These are phyloP conservation scores for Mallotus japonicus DNA, from an alignment of 441 rosid genomes.

Conservation along the genomic window DNA sequence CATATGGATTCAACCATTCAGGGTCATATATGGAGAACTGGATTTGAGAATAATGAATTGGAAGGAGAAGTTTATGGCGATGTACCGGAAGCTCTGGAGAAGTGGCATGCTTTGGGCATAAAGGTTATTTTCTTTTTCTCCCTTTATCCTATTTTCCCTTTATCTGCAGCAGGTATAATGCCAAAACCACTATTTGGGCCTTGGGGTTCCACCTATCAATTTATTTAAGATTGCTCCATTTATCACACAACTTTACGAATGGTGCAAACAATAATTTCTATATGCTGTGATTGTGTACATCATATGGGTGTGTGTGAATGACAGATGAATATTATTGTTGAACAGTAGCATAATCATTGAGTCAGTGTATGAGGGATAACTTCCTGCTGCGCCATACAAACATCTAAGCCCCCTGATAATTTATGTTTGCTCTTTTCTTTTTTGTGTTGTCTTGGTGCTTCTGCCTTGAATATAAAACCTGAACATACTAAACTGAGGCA, in stretches of 20 bases:
- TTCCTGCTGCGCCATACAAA: background rate
- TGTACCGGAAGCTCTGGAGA: constrained; percentile 76
- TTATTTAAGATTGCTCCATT: background rate
- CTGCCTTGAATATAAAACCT: background rate
- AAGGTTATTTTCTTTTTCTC: constrained; percentile 44
- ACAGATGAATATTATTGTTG: background rate
- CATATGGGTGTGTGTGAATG: background rate
- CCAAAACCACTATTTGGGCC: background rate
- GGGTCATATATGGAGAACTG: constrained; percentile 98
- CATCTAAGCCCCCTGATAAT: background rate
- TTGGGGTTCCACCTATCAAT: background rate
- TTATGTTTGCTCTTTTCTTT: background rate
- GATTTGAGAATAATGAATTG: constrained; percentile 65
- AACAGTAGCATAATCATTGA: background rate
- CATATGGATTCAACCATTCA: constrained; percentile 27
- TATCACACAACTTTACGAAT: background rate
- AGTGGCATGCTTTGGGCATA: constrained; percentile 79
- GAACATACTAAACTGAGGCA: background rate
- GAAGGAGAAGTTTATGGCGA: constrained; percentile 80
- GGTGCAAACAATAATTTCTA: background rate
- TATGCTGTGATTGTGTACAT: background rate
- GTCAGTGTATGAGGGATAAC: background rate
- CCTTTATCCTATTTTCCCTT: background rate
- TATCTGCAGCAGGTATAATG: background rate
- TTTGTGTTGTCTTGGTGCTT: background rate